phyloP scores from a whole-genome alignment of 306 rosid genomes.

The Senna siamea region DNA sequence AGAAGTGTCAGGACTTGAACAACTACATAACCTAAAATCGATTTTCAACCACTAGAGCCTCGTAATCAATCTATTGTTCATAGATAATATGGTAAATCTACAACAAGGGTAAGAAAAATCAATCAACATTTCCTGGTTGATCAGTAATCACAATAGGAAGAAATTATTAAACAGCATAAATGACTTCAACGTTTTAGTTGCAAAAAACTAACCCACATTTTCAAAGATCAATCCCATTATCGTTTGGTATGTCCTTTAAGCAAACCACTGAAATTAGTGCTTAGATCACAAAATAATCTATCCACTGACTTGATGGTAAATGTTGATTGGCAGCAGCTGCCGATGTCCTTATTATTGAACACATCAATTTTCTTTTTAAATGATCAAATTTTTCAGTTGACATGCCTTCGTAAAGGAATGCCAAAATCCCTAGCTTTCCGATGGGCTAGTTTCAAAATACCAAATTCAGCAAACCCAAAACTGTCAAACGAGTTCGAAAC shows the following conservation, averaged over 20 bases:
- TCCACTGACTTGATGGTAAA: neutral
- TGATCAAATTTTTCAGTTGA: neutral
- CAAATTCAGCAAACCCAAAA: neutral
- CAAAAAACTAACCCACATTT: neutral
- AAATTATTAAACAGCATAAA: neutral
- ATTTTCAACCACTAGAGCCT: neutral
- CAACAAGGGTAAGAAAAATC: neutral
- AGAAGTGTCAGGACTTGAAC: neutral
- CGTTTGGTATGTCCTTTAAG: neutral
- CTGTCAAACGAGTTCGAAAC: neutral
- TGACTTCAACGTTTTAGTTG: neutral
- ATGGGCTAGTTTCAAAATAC: neutral
- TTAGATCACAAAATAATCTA: neutral
- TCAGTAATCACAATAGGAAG: neutral
- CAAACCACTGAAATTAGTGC: neutral
- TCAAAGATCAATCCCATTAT: neutral
- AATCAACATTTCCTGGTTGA: neutral
- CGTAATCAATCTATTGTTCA: neutral
- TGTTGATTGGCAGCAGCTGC: neutral
- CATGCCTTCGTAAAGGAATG: neutral
- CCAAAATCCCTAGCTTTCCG: neutral
- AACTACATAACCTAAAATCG: neutral
- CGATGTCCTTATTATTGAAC: neutral
- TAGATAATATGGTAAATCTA: neutral
- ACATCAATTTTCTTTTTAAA: neutral